These are phyloP conservation scores for Trichoderma sp. DNA, from an alignment of 2,329 filamentous ascomycete species.

Conservation along the genomic window DNA sequence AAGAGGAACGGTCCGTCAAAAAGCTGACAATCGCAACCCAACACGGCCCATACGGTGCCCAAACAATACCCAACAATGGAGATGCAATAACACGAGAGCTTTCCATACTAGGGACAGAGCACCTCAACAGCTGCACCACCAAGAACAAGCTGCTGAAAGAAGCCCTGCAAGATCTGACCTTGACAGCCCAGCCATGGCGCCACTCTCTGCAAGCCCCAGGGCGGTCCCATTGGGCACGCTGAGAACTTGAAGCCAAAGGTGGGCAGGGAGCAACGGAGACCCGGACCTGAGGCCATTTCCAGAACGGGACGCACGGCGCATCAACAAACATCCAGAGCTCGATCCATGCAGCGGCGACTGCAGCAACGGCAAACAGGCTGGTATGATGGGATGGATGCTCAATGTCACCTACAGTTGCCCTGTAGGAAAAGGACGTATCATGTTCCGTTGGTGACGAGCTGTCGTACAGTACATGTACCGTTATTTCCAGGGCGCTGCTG, in stretches of 20 bases:
- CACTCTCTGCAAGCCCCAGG: conserved; percentile 5
- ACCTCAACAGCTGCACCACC: conserved; percentile 4
- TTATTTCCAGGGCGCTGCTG: not conserved
- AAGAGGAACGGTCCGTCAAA: not conserved
- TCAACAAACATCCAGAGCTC: conserved; percentile 21
- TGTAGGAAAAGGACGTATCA: too few species aligned
- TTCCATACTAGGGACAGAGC: conserved; percentile 16
- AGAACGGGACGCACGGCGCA: conserved; percentile 16
- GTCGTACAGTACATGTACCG: too few species aligned
- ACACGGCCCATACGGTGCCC: conserved; percentile 17
- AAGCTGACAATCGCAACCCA: conserved; percentile 5
- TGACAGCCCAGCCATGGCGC: conserved; percentile 9
- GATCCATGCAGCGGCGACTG: conserved; percentile 18
- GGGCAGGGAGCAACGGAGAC: conserved; percentile 3
- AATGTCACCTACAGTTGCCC: too few species aligned
- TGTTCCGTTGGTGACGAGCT: too few species aligned
- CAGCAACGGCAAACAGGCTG: conserved; percentile 6
- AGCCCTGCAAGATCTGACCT: conserved; percentile 14
- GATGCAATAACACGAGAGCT: conserved; percentile 16
- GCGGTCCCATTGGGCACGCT: not conserved
- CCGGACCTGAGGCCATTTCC: conserved; percentile 9
- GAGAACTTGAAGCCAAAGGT: not conserved
- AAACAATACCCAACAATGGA: conserved; percentile 26
- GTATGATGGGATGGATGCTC: not conserved
- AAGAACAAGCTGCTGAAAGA: not conserved